phyloP scores from a whole-genome alignment of 2,329 filamentous ascomycete species.

The Talaromyces sp. region DNA sequence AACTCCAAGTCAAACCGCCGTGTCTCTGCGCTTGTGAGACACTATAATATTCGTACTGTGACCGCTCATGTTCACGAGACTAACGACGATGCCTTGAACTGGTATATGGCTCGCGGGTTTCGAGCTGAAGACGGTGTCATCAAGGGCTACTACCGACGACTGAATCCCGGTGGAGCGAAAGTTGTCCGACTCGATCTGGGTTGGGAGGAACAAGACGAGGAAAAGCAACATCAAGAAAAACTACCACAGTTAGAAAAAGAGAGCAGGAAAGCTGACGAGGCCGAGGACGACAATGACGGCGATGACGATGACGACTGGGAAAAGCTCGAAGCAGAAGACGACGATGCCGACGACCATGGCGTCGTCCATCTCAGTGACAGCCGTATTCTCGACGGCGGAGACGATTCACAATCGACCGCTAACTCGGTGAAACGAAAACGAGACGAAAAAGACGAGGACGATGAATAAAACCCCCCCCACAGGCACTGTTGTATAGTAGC shows the following conservation, averaged over 20 bases:
- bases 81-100: constrained; percentile 54
- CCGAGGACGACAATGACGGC: no score
- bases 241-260: background rate
- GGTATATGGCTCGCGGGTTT: constrained; percentile 57
- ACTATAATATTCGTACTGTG: constrained; percentile 47
- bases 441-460: constrained; percentile 8
- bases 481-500: background rate
- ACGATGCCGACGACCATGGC: constrained; percentile 25
- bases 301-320: constrained; percentile 36
- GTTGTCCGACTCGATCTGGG: constrained; percentile 40
- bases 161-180: constrained; percentile 52
- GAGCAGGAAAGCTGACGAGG: background rate
- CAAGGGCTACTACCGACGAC: constrained; percentile 53
- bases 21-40: constrained; percentile 35
- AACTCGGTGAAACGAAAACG: constrained; percentile 10
- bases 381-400: constrained; percentile 20
- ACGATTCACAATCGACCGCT: constrained; percentile 11
- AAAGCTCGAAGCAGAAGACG: constrained; percentile 34
- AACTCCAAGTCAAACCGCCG: constrained; percentile 5
- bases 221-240: background rate
- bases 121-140: constrained; percentile 44
- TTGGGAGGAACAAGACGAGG: constrained; percentile 20
- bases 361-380: constrained; percentile 28
- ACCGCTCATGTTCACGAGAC: constrained; percentile 61
- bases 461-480: background rate